Evolutionary conservation across 495 filamentous ascomycete species (phyloP).

Genomic region (Penicillium paxilli): DNA sequence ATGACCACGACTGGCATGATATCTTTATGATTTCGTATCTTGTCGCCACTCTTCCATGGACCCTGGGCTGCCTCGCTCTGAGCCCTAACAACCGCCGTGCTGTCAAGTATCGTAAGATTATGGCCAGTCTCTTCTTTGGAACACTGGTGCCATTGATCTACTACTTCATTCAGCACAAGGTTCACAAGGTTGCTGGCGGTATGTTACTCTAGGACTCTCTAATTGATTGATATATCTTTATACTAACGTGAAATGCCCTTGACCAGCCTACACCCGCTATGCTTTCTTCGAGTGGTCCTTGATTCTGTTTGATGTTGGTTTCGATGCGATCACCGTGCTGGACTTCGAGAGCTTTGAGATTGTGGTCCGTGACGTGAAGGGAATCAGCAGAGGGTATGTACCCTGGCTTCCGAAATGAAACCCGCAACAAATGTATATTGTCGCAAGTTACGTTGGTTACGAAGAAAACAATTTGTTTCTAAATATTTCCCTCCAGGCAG

Average conservation of each 20-base stretch:
- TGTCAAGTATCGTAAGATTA: conserved; percentile 83
- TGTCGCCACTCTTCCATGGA: conserved; percentile 94
- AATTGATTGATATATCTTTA: not conserved
- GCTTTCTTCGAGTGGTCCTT: conserved; percentile 97
- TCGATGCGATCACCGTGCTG: conserved; percentile 94
- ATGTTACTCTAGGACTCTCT: conserved; percentile 28
- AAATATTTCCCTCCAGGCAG: conserved; percentile 45
- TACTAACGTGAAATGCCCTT: conserved; percentile 1
- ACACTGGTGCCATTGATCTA: conserved; percentile 89
- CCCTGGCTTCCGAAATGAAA: conserved; percentile 90
- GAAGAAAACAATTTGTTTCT: conserved; percentile 45
- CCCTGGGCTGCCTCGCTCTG: conserved; percentile 81
- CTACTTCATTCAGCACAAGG: conserved; percentile 98
- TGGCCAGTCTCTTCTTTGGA: conserved; percentile 85
- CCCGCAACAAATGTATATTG: conserved; percentile 52
- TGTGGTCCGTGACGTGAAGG: conserved; percentile 84
- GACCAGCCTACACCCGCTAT: conserved; percentile 92
- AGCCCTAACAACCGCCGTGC: conserved; percentile 84
- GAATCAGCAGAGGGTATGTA: conserved; percentile 98
- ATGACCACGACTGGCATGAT: conserved; percentile 98
- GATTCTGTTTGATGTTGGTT: conserved; percentile 92
- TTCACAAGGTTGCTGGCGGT: conserved; percentile 94
- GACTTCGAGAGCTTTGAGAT: conserved; percentile 93
- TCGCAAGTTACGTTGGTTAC: conserved; percentile 36
- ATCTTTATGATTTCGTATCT: conserved; percentile 99